These are phyloP conservation scores for Globisporangium solare DNA, from an alignment of 352 stramenopile genomes.

Conservation along the genomic window DNA sequence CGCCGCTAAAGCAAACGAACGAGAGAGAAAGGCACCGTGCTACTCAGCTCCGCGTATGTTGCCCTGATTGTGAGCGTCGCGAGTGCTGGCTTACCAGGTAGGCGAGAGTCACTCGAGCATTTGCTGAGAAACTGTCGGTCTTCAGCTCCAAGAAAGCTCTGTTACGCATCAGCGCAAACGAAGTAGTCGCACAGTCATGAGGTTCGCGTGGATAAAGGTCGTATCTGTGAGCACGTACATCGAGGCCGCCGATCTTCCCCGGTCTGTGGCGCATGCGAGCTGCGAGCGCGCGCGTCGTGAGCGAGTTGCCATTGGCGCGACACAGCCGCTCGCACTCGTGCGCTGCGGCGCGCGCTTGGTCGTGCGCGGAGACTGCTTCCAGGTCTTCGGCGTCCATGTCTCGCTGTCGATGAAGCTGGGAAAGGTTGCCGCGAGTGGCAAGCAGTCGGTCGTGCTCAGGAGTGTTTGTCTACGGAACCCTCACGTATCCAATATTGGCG, in stretches of 20 bases:
- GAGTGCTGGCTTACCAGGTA: constrained; percentile 18
- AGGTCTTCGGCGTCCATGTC: constrained; percentile 21
- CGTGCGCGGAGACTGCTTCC: constrained; percentile 18
- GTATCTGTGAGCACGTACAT: constrained; percentile 5
- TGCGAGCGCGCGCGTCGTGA: constrained; percentile 33
- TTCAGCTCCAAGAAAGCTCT: constrained; percentile 43
- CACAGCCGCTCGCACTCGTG: constrained; percentile 32
- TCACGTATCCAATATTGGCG: too few species aligned
- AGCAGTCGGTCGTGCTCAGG: too few species aligned
- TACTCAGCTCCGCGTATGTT: too few species aligned
- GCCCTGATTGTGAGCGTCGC: constrained; percentile 3
- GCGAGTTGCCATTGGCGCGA: constrained; percentile 34
- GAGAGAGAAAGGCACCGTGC: too few species aligned
- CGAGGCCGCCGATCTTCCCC: not conserved
- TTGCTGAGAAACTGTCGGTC: constrained; percentile 48
- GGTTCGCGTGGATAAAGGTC: not conserved
- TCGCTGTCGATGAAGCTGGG: not conserved
- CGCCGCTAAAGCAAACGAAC: constrained; percentile 8
- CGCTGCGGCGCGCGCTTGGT: constrained; percentile 20
- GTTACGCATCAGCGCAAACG: not conserved
- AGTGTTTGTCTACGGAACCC: too few species aligned
- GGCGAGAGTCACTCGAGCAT: constrained; percentile 18
- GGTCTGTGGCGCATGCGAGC: constrained; percentile 16
- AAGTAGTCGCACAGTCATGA: not conserved
- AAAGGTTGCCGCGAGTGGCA: not conserved